Percentiles rank a stretch among this genome's conserved stretches.
Evolutionary conservation across 2,329 filamentous ascomycete genomes (phyloP).

Genomic region (Colletotrichum orbiculare): DNA sequence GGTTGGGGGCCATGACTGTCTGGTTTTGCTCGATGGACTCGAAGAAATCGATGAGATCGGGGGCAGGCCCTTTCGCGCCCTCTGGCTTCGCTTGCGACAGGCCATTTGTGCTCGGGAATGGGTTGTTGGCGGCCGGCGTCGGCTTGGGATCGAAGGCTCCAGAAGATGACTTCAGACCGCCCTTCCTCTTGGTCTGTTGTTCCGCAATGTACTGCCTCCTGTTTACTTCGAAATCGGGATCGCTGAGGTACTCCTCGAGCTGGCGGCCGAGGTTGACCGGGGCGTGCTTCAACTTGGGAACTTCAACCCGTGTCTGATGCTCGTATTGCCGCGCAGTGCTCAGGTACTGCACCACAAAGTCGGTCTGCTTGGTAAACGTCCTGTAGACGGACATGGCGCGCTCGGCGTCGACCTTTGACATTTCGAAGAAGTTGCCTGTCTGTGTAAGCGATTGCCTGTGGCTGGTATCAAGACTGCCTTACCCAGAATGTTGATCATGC

Average conservation of each 20-base stretch:
- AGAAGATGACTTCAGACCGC: slow-evolving; percentile 43
- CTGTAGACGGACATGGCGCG: slow-evolving; percentile 92
- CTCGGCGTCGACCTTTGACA: slow-evolving; percentile 94
- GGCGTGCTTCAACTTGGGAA: slow-evolving; percentile 96
- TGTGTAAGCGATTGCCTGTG: slow-evolving; percentile 16
- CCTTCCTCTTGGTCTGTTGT: slow-evolving; percentile 76
- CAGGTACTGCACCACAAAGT: slow-evolving; percentile 91
- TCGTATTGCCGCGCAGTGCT: slow-evolving; percentile 90
- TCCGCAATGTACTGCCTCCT: slow-evolving; percentile 91
- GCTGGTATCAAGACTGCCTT: slow-evolving; percentile 39
- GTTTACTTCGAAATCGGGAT: slow-evolving; percentile 95
- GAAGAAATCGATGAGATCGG: slow-evolving; percentile 93
- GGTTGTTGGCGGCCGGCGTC: slow-evolving; percentile 52
- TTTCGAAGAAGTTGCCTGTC: slow-evolving; percentile 95
- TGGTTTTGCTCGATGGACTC: slow-evolving; percentile 93
- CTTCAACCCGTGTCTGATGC: slow-evolving; percentile 90
- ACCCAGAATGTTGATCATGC: slow-evolving; percentile 96
- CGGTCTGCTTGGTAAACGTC: slow-evolving; percentile 90
- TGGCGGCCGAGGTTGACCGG: slow-evolving; percentile 91
- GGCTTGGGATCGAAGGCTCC: slow-evolving; percentile 50
- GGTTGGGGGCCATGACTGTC: slow-evolving; percentile 69
- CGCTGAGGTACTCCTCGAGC: slow-evolving; percentile 92
- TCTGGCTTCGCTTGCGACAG: slow-evolving; percentile 54
- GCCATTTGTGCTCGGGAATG: slow-evolving; percentile 54
- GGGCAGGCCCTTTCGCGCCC: slow-evolving; percentile 71